These are phyloP conservation scores for Megacollybia platyphylla DNA, from an alignment of 1,284 basidiomycete species.

Conservation along the genomic window DNA sequence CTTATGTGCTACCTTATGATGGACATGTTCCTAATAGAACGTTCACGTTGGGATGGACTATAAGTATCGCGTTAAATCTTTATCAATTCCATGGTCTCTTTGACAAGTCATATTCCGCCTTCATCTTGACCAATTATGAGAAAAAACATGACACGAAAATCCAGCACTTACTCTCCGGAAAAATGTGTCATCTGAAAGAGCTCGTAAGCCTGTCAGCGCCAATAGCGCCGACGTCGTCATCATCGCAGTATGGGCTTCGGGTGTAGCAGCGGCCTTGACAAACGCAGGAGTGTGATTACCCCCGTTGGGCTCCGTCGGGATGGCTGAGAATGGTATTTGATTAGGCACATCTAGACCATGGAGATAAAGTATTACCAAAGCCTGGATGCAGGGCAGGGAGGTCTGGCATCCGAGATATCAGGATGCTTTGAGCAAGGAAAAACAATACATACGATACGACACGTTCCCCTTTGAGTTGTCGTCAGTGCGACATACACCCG, in stretches of 20 bases:
- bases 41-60: no score
- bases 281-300: constrained; percentile 62
- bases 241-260: constrained; percentile 48
- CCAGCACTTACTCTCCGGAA: constrained; percentile 30
- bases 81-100: background rate
- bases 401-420: constrained; percentile 19
- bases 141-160: background rate
- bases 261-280: constrained; percentile 41
- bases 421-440: constrained; percentile 7
- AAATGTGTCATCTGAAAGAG: constrained; percentile 47
- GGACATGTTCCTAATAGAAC: no score
- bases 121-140: constrained; percentile 15
- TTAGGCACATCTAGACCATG: constrained; percentile 1
- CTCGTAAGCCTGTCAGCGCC: constrained; percentile 44
- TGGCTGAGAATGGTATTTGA: constrained; percentile 26
- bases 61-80: background rate
- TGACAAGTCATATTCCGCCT: constrained; percentile 14
- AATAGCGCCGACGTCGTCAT: constrained; percentile 47
- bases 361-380: constrained; percentile 26
- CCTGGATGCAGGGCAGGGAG: constrained; percentile 53
- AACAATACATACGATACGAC: constrained; percentile 36
- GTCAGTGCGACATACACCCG: constrained; percentile 6
- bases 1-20: no score
- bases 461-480: constrained; percentile 43
- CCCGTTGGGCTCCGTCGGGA: constrained; percentile 47